These are phyloP conservation scores for Cryptosporidium sp. DNA, from an alignment of 169 alveolate genomes.

Conservation along the genomic window DNA sequence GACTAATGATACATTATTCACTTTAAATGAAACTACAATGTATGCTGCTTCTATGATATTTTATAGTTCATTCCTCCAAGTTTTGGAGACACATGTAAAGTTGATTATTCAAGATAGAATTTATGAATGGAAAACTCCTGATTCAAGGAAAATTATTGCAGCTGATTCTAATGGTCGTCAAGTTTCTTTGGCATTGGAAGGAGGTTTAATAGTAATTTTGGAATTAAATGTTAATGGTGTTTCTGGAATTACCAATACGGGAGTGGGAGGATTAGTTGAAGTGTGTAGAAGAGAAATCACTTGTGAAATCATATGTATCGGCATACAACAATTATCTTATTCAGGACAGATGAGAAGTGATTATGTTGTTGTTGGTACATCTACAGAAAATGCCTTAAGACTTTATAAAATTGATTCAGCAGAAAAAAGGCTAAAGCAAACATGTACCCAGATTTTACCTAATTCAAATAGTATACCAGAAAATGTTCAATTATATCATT, in stretches of 20 bases:
- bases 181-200: constrained; percentile 88
- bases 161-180: constrained; percentile 94
- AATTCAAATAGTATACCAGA: constrained; percentile 80
- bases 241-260: constrained; percentile 27
- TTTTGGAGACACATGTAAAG: constrained; percentile 91
- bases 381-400: constrained; percentile 92
- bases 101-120: constrained; percentile 85
- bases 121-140: constrained; percentile 87
- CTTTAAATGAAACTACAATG: constrained; percentile 87
- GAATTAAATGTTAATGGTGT: constrained; percentile 60
- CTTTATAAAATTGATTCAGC: constrained; percentile 91
- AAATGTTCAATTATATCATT: constrained; percentile 40
- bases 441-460: constrained; percentile 93
- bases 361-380: constrained; percentile 95
- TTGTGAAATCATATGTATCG: constrained; percentile 87
- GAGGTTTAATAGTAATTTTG: constrained; percentile 77
- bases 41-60: constrained; percentile 86
- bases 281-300: constrained; percentile 77
- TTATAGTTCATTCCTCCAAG: constrained; percentile 92
- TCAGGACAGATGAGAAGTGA: constrained; percentile 90
- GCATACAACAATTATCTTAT: constrained; percentile 90
- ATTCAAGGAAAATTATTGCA: constrained; percentile 86
- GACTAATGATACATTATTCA: constrained; percentile 91
- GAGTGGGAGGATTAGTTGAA: constrained; percentile 43
- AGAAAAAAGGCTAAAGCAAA: constrained; percentile 91